Conservation (phyloP, 495 filamentous ascomycete genomes). For the Trichoderma orchidacearum region DNA sequence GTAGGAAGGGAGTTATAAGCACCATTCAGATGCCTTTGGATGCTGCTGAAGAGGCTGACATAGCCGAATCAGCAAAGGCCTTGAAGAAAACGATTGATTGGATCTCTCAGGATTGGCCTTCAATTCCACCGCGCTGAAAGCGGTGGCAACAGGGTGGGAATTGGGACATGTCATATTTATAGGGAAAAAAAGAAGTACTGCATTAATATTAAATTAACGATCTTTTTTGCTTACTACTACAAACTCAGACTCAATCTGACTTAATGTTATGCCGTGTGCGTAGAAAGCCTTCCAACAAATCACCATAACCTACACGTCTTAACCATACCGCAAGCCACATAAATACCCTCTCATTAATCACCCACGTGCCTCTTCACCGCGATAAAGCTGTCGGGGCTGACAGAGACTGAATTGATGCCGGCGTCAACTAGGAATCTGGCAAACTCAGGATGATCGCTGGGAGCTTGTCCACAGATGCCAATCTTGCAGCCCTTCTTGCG, state of each 20-base stretch:
- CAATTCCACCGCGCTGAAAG: not conserved
- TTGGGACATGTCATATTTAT: not conserved
- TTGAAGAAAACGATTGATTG: slow-evolving; percentile 10
- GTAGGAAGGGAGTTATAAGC: slow-evolving; percentile 16
- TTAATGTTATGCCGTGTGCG: no score
- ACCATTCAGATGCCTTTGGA: slow-evolving; percentile 13
- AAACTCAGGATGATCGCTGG: slow-evolving; percentile 22
- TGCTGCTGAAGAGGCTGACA: slow-evolving; percentile 11
- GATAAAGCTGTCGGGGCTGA: slow-evolving; percentile 11
- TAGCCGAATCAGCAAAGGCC: slow-evolving; percentile 14
- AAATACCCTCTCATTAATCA: slow-evolving; percentile 3
- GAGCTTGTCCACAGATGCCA: slow-evolving; percentile 22
- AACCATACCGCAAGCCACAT: no score
- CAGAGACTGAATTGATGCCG: slow-evolving; percentile 11
- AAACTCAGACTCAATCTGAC: not conserved
- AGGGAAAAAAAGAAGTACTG: not conserved
- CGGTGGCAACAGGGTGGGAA: not conserved
- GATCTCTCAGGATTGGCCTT: not conserved
- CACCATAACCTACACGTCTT: no score
- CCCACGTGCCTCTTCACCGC: slow-evolving; percentile 9
- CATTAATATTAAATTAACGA: not conserved
- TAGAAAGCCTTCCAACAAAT: no score
- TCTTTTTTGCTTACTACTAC: not conserved
- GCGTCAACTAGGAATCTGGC: slow-evolving; percentile 16
- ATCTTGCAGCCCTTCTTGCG: slow-evolving; percentile 15